Evolutionary conservation across 2,329 filamentous ascomycete genomes (phyloP).

Genomic region (Trematosphaeria pertusa): DNA sequence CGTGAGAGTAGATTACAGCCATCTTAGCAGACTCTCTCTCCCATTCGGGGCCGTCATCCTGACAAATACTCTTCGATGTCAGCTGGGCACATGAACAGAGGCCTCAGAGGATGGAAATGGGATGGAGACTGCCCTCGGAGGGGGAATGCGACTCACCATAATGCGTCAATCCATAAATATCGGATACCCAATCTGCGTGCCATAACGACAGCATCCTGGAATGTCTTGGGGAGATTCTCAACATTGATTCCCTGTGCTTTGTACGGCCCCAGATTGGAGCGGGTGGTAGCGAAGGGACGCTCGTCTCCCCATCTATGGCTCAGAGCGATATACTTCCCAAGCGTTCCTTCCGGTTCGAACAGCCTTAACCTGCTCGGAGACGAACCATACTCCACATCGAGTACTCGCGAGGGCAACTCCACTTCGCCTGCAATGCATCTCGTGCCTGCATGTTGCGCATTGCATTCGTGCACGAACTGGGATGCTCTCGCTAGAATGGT

Average conservation of each 20-base stretch:
- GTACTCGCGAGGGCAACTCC: conserved; percentile 12
- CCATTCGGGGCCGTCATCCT: conserved; percentile 19
- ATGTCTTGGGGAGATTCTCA: conserved; percentile 22
- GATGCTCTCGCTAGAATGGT: conserved; percentile 2
- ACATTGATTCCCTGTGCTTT: conserved; percentile 18
- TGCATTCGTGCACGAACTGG: conserved; percentile 7
- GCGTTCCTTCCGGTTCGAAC: conserved; percentile 8
- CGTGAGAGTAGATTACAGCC: conserved; percentile 14
- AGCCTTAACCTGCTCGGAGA: conserved; percentile 3
- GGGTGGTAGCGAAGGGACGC: conserved; percentile 13
- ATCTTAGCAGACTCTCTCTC: conserved; percentile 20
- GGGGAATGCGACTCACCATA: conserved; percentile 11
- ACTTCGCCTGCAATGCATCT: conserved; percentile 16
- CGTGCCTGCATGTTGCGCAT: conserved; percentile 1
- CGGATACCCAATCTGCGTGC: conserved; percentile 22
- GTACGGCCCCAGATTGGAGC: conserved; percentile 1
- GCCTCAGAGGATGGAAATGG: too few species aligned
- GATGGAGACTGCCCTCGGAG: too few species aligned
- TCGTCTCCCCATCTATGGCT: conserved; percentile 22
- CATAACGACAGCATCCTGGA: conserved; percentile 25
- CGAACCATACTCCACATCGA: conserved; percentile 10
- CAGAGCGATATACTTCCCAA: conserved; percentile 14
- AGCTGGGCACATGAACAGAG: background rate
- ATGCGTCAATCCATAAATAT: conserved; percentile 33
- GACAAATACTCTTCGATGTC: conserved; percentile 8